phyloP scores from a whole-genome alignment of 2,329 filamentous ascomycete species.

The Aspergillus hortae region DNA sequence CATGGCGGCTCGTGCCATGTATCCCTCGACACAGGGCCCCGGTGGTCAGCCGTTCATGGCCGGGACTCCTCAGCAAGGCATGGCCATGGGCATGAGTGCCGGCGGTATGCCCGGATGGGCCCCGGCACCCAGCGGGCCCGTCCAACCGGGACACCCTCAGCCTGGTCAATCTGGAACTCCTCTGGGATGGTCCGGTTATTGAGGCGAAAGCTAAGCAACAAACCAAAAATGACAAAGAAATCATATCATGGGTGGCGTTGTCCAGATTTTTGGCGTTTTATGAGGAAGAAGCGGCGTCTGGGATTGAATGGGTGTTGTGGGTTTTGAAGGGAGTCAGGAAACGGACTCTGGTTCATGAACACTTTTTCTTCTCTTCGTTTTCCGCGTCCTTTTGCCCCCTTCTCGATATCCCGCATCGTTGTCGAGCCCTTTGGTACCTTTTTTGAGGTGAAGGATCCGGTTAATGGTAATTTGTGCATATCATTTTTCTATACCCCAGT shows the following conservation, averaged over 20 bases:
- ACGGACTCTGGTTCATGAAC: not conserved
- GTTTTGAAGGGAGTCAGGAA: not conserved
- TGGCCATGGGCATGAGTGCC: constrained; percentile 35
- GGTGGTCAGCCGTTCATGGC: constrained; percentile 33
- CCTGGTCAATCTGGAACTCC: constrained; percentile 36
- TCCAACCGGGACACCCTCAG: constrained; percentile 38
- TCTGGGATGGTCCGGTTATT: constrained; percentile 39
- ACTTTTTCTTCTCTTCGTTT: not conserved
- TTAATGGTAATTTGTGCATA: constrained; percentile 31
- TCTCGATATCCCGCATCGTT: not conserved
- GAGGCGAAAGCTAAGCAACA: not conserved
- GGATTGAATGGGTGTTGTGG: constrained; percentile 1
- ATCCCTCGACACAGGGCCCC: constrained; percentile 33
- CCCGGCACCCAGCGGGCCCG: constrained; percentile 28
- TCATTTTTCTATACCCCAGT: constrained; percentile 35
- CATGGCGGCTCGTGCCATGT: constrained; percentile 35
- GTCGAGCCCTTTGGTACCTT: not conserved
- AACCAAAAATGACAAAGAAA: not conserved
- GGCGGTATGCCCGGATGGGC: constrained; percentile 37
- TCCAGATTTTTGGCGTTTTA: constrained; percentile 21
- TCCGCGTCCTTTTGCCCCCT: constrained; percentile 1
- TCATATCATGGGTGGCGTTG: constrained; percentile 21
- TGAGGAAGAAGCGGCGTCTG: constrained; percentile 10
- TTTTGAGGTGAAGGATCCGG: constrained; percentile 9
- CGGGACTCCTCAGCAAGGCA: constrained; percentile 33